A percentile compares a stretch with the other conserved stretches of the same genome.
Evolutionary conservation across 1,139 yeast species (phyloP).

Genomic region (Hansenula lynferdii): DNA sequence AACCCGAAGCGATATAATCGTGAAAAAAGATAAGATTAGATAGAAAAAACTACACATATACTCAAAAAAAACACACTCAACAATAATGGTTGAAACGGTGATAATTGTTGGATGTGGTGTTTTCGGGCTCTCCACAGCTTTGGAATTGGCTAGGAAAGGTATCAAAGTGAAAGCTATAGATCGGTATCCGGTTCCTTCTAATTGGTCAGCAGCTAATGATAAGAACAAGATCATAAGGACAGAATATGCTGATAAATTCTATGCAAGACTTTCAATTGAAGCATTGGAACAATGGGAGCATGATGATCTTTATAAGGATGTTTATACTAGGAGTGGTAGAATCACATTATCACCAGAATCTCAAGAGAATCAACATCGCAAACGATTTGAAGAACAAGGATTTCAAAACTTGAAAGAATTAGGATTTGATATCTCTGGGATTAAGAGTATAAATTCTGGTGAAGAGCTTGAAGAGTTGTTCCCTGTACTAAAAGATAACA

Average conservation of each 20-base stretch:
- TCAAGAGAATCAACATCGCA: conserved; percentile 24
- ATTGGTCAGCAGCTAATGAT: conserved; percentile 45
- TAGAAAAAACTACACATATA: too few relatives aligned
- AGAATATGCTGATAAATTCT: conserved; percentile 34
- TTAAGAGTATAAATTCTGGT: conserved; percentile 26
- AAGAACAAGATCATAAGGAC: conserved; percentile 43
- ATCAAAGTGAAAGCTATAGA: conserved; percentile 32
- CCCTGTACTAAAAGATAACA: conserved; percentile 26
- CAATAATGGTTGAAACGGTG: not conserved
- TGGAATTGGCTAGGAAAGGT: conserved; percentile 18
- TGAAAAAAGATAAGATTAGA: too few relatives aligned
- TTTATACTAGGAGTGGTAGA: conserved; percentile 34
- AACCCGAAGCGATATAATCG: too few relatives aligned
- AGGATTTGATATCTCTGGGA: conserved; percentile 26
- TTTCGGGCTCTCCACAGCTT: conserved; percentile 32
- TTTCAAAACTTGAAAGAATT: conserved; percentile 27
- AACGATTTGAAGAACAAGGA: conserved; percentile 30
- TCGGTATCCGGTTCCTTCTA: conserved; percentile 38
- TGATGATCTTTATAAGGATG: conserved; percentile 28
- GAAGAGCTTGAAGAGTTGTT: conserved; percentile 24
- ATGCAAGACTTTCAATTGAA: conserved; percentile 36
- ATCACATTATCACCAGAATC: conserved; percentile 16
- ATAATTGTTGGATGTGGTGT: conserved; percentile 26
- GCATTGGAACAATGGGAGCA: conserved; percentile 35
- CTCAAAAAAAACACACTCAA: too few relatives aligned